A percentile compares a stretch with the other conserved stretches of the same genome.
Evolutionary conservation across 2,329 filamentous ascomycete species (phyloP).

Genomic region (Cadophora gregata): DNA sequence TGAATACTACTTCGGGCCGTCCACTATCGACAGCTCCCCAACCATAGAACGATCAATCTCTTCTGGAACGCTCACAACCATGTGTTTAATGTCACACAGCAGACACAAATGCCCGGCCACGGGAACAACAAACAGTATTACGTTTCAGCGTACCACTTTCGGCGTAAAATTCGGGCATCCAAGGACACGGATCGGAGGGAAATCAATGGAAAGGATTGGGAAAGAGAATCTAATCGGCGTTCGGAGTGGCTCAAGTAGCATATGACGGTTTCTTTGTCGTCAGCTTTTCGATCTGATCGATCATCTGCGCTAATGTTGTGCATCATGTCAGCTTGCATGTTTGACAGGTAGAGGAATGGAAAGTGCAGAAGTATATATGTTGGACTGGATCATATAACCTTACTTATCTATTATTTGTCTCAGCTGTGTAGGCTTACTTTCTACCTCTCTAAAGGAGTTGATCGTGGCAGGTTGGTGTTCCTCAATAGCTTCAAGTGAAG

Average conservation of each 20-base stretch:
- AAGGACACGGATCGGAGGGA: neutral
- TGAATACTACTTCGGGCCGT: neutral
- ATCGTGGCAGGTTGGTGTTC: neutral
- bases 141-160: conserved; percentile 12
- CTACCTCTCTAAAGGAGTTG: neutral
- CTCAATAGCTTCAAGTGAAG: neutral
- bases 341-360: neutral
- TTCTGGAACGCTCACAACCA: neutral
- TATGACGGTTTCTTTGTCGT: neutral
- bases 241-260: neutral
- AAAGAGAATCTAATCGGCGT: conserved; percentile 1
- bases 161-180: conserved; percentile 1
- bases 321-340: conserved; percentile 1
- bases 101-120: conserved; percentile 8
- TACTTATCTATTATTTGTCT: neutral
- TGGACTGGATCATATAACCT: conserved; percentile 1
- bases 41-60: neutral
- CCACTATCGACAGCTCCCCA: neutral
- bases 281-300: neutral
- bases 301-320: neutral
- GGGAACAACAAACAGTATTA: conserved; percentile 2
- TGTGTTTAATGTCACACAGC: neutral
- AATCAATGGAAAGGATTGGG: conserved; percentile 3
- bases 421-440: neutral
- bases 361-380: neutral